phyloP scores from a whole-genome alignment of 345 rosid genomes.

The Eucalyptus pauciflora region DNA sequence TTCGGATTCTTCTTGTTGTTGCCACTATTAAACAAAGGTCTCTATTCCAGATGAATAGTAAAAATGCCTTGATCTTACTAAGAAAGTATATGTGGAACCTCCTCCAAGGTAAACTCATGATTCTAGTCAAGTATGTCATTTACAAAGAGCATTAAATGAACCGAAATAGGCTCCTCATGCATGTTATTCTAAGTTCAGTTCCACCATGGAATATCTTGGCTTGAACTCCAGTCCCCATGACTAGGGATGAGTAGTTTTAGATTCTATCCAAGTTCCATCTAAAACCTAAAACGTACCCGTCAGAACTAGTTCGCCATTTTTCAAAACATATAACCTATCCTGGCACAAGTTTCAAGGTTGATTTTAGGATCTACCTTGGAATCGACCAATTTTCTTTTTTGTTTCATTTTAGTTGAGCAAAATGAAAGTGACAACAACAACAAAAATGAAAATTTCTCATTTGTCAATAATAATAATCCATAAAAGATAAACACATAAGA shows the following conservation, averaged over 20 bases:
- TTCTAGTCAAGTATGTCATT: not conserved
- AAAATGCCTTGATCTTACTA: not conserved
- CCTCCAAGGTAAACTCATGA: not conserved
- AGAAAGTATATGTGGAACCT: not conserved
- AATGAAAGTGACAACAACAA: too few relatives aligned
- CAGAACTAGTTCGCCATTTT: rapidly evolving
- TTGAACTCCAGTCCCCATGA: not conserved
- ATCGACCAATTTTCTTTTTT: too few relatives aligned
- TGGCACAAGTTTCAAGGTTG: rapidly evolving
- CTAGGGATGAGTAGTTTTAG: rapidly evolving
- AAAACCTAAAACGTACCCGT: rapidly evolving
- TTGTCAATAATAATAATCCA: rapidly evolving
- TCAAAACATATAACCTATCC: too few relatives aligned
- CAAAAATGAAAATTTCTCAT: not conserved
- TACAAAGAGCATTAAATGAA: not conserved
- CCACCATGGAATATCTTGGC: not conserved
- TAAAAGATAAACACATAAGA: too few relatives aligned
- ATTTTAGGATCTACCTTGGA: too few relatives aligned
- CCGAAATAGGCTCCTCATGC: not conserved
- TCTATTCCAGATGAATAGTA: not conserved
- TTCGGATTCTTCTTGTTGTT: rapidly evolving
- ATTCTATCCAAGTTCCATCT: too few relatives aligned
- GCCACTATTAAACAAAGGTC: rapidly evolving
- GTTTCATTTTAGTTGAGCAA: too few relatives aligned
- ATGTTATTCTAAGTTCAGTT: not conserved